Evolutionary conservation across 2,329 filamentous ascomycete genomes (phyloP), one percentile per base, ranked within the genome.

Genomic region (Aspergillus sp.): DNA sequence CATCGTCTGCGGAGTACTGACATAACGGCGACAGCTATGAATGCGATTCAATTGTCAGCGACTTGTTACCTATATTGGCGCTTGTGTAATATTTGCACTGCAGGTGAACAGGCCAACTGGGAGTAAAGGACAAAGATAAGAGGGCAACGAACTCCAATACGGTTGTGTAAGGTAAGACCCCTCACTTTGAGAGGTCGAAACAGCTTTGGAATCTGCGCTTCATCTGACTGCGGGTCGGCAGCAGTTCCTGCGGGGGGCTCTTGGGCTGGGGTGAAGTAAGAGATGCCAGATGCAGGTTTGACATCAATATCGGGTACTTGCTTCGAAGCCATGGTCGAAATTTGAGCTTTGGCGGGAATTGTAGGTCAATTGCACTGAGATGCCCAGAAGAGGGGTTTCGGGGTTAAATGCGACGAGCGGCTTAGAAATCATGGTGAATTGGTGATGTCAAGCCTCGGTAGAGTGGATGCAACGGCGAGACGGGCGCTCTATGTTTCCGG

Each of bases 1-100:
- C 87, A 69, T 89, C 82, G 46, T 86, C 69, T 13, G 86, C 83
- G 4, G 82, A 86, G 73, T 89, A 89, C 70, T 57, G 54, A 44
- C 87, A 89, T 3, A 89, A 75, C 0, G 86, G 86, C 2, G 84
- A 46, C 19, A 54, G 46, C 53, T 64, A 7, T 40, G 7, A 33
- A 33, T 83, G 27, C 8, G 27, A 30, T 30, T 11, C 22, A 15
- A 33, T 5, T 19, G 27, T 45, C 34, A 37, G 45, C 15, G 13
- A 54, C 30, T 6, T 8, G 17, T 51, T 11, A 54, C 30, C 8
- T 13, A 20, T 51, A 11, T 37, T 19, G 19, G 46, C 7, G 15
- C 20, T 40, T 19, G 6, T 15, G 30, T 19, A 13, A 6, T 17
- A 47, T 3, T n/a, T 19, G 41, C 5, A 19, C n/a, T 2, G 4